phyloP scores from a whole-genome alignment of 352 stramenopile species.

The Globisporangium alternatum region DNA sequence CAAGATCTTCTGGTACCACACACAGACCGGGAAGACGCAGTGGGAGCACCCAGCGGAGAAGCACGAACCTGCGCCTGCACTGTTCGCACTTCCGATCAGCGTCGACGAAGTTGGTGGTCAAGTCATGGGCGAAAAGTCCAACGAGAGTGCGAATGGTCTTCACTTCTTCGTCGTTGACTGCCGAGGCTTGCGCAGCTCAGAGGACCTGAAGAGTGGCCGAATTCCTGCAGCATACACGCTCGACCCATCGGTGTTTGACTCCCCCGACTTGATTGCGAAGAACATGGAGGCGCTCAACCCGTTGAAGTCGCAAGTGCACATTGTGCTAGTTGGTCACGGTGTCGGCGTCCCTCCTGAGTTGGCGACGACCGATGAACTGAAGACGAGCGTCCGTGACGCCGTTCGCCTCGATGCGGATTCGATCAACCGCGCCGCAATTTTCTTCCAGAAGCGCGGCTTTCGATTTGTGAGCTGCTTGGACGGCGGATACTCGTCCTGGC shows the following conservation, averaged over 20 bases:
- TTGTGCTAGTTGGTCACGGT: constrained; percentile 74
- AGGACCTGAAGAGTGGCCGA: constrained; percentile 73
- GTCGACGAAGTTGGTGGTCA: constrained; percentile 66
- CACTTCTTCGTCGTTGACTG: constrained; percentile 82
- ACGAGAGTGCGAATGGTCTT: constrained; percentile 25
- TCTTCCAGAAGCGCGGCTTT: constrained; percentile 83
- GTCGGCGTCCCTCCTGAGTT: constrained; percentile 62
- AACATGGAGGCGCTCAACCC: constrained; percentile 68
- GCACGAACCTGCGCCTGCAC: constrained; percentile 47
- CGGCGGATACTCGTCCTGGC: constrained; percentile 77
- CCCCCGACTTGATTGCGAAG: constrained; percentile 68
- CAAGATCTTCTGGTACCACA: constrained; percentile 82
- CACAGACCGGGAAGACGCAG: constrained; percentile 67
- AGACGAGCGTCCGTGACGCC: constrained; percentile 73
- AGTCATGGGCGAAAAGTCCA: constrained; percentile 58
- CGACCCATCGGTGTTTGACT: constrained; percentile 79
- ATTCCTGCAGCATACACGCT: constrained; percentile 77
- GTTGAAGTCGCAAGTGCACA: constrained; percentile 70
- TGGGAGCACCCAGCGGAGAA: constrained; percentile 76
- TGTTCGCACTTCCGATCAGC: constrained; percentile 66
- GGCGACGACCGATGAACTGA: constrained; percentile 58
- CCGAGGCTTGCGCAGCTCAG: constrained; percentile 64
- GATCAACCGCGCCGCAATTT: constrained; percentile 73
- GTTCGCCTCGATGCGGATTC: constrained; percentile 63
- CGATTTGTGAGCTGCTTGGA: constrained; percentile 79